Percentiles rank a stretch among this genome's conserved stretches.
Evolutionary conservation across 805 yeast genomes (phyloP).

Genomic region (Saccharomycopsis sp.): DNA sequence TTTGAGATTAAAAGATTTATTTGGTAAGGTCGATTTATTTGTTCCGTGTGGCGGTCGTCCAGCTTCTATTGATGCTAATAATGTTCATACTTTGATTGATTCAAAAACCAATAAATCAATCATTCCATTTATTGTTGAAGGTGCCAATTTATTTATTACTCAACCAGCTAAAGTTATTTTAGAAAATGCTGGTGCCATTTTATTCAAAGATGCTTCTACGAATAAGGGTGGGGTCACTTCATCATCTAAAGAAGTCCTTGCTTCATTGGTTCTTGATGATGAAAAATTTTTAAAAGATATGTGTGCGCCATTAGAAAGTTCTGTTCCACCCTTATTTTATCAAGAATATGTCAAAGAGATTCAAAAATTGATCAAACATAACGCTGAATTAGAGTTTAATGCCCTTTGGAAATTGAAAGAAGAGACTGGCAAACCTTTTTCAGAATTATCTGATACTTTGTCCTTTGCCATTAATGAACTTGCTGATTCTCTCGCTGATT

Average conservation of each 20-base stretch:
- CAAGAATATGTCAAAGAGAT: slow-evolving; percentile 76
- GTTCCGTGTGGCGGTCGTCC: slow-evolving; percentile 99
- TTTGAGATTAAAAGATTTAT: slow-evolving; percentile 53
- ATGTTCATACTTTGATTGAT: slow-evolving; percentile 63
- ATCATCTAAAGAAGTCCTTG: slow-evolving; percentile 88
- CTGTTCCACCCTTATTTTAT: slow-evolving; percentile 64
- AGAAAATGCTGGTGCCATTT: slow-evolving; percentile 77
- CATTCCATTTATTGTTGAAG: slow-evolving; percentile 89
- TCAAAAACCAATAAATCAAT: slow-evolving; percentile 62
- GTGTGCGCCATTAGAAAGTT: slow-evolving; percentile 49
- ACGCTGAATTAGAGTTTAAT: slow-evolving; percentile 79
- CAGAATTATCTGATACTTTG: slow-evolving; percentile 70
- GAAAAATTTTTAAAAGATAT: slow-evolving; percentile 67
- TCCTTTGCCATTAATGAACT: slow-evolving; percentile 77
- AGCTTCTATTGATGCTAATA: slow-evolving; percentile 82
- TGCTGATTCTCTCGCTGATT: slow-evolving; percentile 73
- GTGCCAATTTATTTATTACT: slow-evolving; percentile 92
- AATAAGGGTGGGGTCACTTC: slow-evolving; percentile 99
- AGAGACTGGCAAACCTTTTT: slow-evolving; percentile 50
- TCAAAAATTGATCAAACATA: slow-evolving; percentile 60
- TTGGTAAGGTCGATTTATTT: slow-evolving; percentile 64
- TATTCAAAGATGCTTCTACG: slow-evolving; percentile 93
- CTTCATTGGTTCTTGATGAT: slow-evolving; percentile 87
- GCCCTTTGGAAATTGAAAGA: slow-evolving; percentile 73
- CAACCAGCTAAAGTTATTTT: slow-evolving; percentile 84